These are phyloP conservation scores for Dactylella cylindrospora DNA, from an alignment of 2,329 filamentous ascomycete species.

Conservation along the genomic window DNA sequence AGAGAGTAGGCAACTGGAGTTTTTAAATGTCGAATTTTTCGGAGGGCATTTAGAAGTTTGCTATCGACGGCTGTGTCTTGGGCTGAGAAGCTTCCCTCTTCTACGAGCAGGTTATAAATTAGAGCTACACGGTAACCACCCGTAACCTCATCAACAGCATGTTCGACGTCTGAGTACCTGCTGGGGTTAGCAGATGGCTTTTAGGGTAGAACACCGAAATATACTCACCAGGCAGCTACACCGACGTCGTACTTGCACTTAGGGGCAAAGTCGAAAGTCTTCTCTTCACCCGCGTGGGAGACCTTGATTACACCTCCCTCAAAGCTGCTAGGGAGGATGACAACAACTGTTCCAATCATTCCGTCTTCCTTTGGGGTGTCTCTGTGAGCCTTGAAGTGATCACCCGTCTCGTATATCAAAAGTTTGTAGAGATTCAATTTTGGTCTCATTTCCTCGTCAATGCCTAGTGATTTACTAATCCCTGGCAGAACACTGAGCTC, in stretches of 20 bases:
- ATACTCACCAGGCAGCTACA: constrained; percentile 24
- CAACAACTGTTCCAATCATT: constrained; percentile 35
- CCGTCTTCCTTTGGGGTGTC: constrained; percentile 33
- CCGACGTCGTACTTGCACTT: constrained; percentile 19
- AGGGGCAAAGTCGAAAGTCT: constrained; percentile 19
- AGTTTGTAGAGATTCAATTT: constrained; percentile 31
- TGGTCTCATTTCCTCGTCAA: constrained; percentile 17
- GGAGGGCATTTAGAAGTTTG: constrained; percentile 8
- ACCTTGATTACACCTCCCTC: constrained; percentile 28
- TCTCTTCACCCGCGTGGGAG: constrained; percentile 20
- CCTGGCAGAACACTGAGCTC: constrained; percentile 8
- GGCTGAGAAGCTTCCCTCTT: constrained; percentile 11
- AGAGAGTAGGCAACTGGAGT: constrained; percentile 15
- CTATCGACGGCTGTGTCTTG: constrained; percentile 3
- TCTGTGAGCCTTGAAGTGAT: constrained; percentile 27
- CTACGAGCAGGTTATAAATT: constrained; percentile 21
- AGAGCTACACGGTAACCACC: constrained; percentile 26
- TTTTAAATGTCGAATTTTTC: background rate
- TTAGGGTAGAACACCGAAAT: background rate
- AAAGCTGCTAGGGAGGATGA: constrained; percentile 28
- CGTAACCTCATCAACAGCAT: constrained; percentile 18
- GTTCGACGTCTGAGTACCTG: constrained; percentile 40
- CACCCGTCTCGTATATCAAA: constrained; percentile 26
- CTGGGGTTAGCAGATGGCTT: background rate
- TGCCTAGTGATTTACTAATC: constrained; percentile 12